Base-by-base conservation (phyloP, 164 flowering plant species). In the Magnolia sinica region DNA sequence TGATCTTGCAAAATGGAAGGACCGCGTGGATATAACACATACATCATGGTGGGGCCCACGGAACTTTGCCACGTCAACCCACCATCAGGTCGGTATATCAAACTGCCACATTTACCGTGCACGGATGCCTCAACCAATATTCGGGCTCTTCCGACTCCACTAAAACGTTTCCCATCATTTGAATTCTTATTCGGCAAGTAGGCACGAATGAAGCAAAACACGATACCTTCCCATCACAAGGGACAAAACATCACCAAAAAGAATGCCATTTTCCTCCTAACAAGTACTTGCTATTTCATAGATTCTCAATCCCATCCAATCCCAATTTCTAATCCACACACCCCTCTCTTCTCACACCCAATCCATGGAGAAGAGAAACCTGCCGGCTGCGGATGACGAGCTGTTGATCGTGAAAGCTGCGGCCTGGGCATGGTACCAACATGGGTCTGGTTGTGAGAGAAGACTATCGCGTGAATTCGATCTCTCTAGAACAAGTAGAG, bases 401-500 rank as follows among this genome's bases (percentile, higher is more conserved):
- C 67, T 83, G 27, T 81, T 81, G 0, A 1, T 81, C 3, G 85
- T 81, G 1, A 91, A 85, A 73, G 90, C 93, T 0, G 93, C 96
- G 2, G 92, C 96, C 71, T 90, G 92, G 96, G 93, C 93, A 0
- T 87, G 96, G 93, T 85, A 84, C 74, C 83, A 87, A 49, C 96
- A 67, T 20, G 87, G 92, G 2, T 89, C 89, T 5, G 90, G 87
- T 1, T 76, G 81, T 1, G 87, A 84, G 1, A 81, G 81, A 1
- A 83, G 77, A 63, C 70, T 85, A 0, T 68, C 74, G 49, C 66
- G 70, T 1, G 91, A 91, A 37, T 84, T 77, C 72, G 78, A 79
- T 5, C 31, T 75, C 29, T 61, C 79, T 19, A 81, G 85, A 64
- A 61, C 77, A 1, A 74, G 37, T 0, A 73, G 65, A 8, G 64